A percentile compares a stretch with the other conserved stretches of the same genome.
These are phyloP conservation scores for Pseudodiploospora longispora DNA, from an alignment of 2,329 filamentous ascomycete genomes.

Conservation along the genomic window DNA sequence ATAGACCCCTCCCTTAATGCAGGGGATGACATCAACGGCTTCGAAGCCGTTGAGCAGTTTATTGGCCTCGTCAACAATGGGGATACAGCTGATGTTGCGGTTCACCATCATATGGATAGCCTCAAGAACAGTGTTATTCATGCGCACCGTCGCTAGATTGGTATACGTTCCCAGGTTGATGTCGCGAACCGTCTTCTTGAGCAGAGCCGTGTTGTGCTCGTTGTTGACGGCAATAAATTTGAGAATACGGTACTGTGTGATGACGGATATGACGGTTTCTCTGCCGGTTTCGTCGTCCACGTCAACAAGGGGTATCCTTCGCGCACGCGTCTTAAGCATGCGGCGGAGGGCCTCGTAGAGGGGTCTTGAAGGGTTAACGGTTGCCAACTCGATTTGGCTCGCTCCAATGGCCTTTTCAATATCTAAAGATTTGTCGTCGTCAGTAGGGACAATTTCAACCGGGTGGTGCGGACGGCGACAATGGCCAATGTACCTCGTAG, in stretches of 20 bases:
- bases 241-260: slow-evolving; percentile 95
- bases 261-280: slow-evolving; percentile 89
- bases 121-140: slow-evolving; percentile 87
- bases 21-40: slow-evolving; percentile 90
- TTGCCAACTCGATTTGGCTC: slow-evolving; percentile 84
- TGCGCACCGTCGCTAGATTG: slow-evolving; percentile 71
- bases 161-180: slow-evolving; percentile 79
- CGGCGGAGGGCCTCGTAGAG: slow-evolving; percentile 91
- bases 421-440: slow-evolving; percentile 43
- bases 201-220: slow-evolving; percentile 72
- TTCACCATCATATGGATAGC: slow-evolving; percentile 91
- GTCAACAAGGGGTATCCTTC: slow-evolving; percentile 88
- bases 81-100: slow-evolving; percentile 88
- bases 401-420: slow-evolving; percentile 93
- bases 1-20: slow-evolving; percentile 89
- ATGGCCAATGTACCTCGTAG: slow-evolving; percentile 60
- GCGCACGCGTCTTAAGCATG: slow-evolving; percentile 89
- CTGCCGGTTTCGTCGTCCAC: slow-evolving; percentile 88
- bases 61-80: slow-evolving; percentile 73
- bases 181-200: slow-evolving; percentile 81
- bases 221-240: slow-evolving; percentile 98
- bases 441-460: no score
- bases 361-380: slow-evolving; percentile 83
- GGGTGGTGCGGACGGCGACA: background rate
- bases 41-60: slow-evolving; percentile 93